These are phyloP conservation scores for Cicer chorassanicum DNA, from an alignment of 306 rosid genomes.

Conservation along the genomic window DNA sequence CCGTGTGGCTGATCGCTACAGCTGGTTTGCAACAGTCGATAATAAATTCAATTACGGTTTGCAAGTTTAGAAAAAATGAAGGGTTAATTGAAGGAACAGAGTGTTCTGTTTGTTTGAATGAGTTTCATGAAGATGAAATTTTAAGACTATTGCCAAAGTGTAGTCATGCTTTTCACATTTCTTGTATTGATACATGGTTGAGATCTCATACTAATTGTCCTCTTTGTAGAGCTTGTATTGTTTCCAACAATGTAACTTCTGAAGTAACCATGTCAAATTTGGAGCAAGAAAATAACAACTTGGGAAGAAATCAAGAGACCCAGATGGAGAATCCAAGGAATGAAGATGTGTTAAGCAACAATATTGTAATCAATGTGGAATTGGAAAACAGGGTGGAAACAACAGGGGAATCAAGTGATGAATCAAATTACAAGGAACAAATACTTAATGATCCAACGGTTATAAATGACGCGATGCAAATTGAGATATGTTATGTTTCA, in stretches of 20 bases:
- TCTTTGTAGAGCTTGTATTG: constrained; percentile 65
- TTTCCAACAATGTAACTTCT: constrained; percentile 34
- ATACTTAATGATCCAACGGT: not conserved
- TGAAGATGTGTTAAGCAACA: constrained; percentile 41
- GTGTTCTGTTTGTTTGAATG: constrained; percentile 75
- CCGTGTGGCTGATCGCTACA: constrained; percentile 70
- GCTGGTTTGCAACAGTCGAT: constrained; percentile 70
- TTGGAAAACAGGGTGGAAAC: constrained; percentile 42
- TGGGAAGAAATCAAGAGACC: constrained; percentile 46
- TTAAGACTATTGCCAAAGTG: constrained; percentile 73
- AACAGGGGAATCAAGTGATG: constrained; percentile 51
- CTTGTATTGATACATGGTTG: constrained; percentile 76
- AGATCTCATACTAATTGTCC: constrained; percentile 79
- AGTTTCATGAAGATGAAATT: constrained; percentile 62
- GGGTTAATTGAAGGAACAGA: constrained; percentile 75
- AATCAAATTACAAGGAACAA: constrained; percentile 25
- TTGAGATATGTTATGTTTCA: not conserved
- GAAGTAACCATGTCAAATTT: constrained; percentile 32
- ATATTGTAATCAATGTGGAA: not conserved
- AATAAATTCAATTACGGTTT: constrained; percentile 66
- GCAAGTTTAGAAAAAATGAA: constrained; percentile 57
- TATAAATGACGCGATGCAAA: not conserved
- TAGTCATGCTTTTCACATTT: constrained; percentile 70
- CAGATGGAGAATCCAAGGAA: constrained; percentile 43
- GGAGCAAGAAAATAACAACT: constrained; percentile 42